Evolutionary conservation across 1,139 yeast genomes (phyloP), one percentile per base, ranked within the genome.

Genomic region (Kodamaea sp.): DNA sequence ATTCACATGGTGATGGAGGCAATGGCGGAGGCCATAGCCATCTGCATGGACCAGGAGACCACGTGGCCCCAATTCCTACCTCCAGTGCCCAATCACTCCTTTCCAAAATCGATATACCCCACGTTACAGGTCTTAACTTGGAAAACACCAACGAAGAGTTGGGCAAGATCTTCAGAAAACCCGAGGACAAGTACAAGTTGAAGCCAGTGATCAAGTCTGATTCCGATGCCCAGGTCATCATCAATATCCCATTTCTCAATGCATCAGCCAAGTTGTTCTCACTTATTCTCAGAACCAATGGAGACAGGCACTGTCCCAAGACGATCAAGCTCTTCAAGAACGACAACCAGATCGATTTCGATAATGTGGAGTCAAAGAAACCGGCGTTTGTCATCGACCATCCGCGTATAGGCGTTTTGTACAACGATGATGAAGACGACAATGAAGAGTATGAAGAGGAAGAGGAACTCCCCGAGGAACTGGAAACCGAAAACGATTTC

Each of bases 201-300:
- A 57, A 58, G 15, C 79, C 78, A 7, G 69, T 68, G 24, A 63
- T 89, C 23, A 76, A 74, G 50, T 80, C 90, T 1, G 97, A 90
- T 55, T 80, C 85, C 4, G 97, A 92, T 53, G 78, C 83, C 39
- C 96, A 90, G 54, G 46, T 90, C 50, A 74, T 90, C 29, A 51
- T 90, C 20, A 76, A 78, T 41, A 75, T 92, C 19, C 97, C 96
- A 11, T 48, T 90, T 43, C 45, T 88, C 47, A 80, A 83, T 12
- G 87, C 87, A 1, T 65, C 75, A 22, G 90, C 86, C 28, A 86
- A 84, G 54, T 61, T 90, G 28, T 85, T 77, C 53, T 84, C 96
- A 1, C 50, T 90, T 4, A 74, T 86, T 6, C 45, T 90, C 13
- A 71, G 96, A 39, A 74, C 90, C 1, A 71, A 80, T 36, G 81